These are phyloP conservation scores for Rhizomucor miehei DNA, from an alignment of 371 early-diverging fungal genomes.

Conservation along the genomic window DNA sequence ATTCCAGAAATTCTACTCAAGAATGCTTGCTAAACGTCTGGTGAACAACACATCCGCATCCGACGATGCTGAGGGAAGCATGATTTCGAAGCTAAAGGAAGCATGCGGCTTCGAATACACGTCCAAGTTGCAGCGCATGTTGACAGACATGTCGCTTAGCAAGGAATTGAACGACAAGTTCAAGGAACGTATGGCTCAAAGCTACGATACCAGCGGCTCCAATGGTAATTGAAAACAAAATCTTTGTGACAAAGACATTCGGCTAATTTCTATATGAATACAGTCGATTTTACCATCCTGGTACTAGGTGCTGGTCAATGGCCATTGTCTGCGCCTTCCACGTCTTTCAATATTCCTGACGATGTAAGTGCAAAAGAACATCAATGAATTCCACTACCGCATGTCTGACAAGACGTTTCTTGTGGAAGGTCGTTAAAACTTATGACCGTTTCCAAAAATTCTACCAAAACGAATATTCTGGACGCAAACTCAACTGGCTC, in stretches of 20 bases:
- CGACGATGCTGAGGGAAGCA: conserved; percentile 72
- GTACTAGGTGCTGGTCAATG: conserved; percentile 87
- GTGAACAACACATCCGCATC: conserved; percentile 71
- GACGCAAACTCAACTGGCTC: conserved; percentile 90
- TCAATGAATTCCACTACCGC: not conserved
- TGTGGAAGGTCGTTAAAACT: conserved; percentile 60
- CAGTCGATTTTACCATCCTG: conserved; percentile 81
- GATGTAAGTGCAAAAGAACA: conserved; percentile 45
- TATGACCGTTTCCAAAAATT: conserved; percentile 82
- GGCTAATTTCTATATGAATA: not conserved
- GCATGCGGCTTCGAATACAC: conserved; percentile 90
- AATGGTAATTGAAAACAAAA: conserved; percentile 16
- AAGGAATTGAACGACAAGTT: conserved; percentile 70
- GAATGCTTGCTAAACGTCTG: conserved; percentile 75
- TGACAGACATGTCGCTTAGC: conserved; percentile 83
- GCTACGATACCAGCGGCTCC: conserved; percentile 36
- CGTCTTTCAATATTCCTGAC: conserved; percentile 80
- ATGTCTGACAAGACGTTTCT: not conserved
- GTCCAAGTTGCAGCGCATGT: conserved; percentile 86
- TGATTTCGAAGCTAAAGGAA: conserved; percentile 69
- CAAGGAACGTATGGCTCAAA: conserved; percentile 42
- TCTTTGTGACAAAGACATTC: not conserved
- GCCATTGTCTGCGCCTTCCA: conserved; percentile 83
- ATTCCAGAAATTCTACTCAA: conserved; percentile 84
- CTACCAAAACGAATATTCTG: conserved; percentile 80